Evolutionary conservation across 129 eudicot species (phyloP), one percentile per base, ranked within the genome.

Genomic region (Flaveria ramosissima): DNA sequence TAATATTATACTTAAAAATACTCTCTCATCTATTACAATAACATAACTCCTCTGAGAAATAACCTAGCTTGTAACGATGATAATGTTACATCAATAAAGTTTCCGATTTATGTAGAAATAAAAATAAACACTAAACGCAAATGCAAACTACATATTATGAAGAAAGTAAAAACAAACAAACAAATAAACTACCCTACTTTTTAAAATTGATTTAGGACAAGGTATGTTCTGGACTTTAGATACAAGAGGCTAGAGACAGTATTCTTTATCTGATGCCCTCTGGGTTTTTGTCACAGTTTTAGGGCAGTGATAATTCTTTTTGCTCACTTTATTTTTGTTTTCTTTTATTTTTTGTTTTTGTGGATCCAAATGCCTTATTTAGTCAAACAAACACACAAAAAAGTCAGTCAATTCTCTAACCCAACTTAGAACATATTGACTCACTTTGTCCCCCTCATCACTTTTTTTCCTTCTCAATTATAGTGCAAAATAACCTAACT

Each of bases 361-460:
- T 64, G 60, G 75, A 77, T 89, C 69, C 73, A 65, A 72, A 64
- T 43, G 61, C 78, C 51, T 70, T 59, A 42, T 55, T 70, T 74
- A 78, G 92, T 85, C 87, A 85, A 87, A 87, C 73, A 79, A 79
- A 72, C 42, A 79, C 82, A 71, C 66, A 79, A 4, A 83, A 78
- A 76, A 87, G 83, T 27, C 68, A 77, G 85, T 87, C 86, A 84
- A 83, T 77, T 62, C 68, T 3, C 12, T 23, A 71, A 30, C 86
- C 88, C 87, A 83, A 79, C 88, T 59, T 65, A 20, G 83, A 89
- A 89, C 82, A 84, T 85, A 78, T 87, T 70, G 75, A 74, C 60
- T 62, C 32, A 48, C 76, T 41, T 83, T 90, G 90, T 83, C 88
- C 43, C 88, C 67, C 32, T 2, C 41, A 11, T 39, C 41, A 5